phyloP scores from a whole-genome alignment of 192 early-diverging fungal species.

The Rhizophagus prolifer region DNA sequence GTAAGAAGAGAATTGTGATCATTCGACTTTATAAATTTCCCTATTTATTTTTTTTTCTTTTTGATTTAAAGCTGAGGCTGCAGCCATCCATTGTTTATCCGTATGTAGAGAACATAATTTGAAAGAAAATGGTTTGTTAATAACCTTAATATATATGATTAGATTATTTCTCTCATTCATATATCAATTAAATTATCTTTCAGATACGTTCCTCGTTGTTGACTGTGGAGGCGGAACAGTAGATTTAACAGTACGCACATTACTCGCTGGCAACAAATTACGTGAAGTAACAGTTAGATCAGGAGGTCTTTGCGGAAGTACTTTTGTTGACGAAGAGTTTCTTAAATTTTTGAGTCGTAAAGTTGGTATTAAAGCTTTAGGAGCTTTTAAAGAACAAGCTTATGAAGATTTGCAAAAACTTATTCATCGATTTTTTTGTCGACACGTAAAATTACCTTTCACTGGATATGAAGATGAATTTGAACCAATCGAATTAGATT shows the following conservation, averaged over 20 bases:
- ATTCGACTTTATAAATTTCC: neutral
- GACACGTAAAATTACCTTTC: neutral
- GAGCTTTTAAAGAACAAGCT: neutral
- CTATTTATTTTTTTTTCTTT: neutral
- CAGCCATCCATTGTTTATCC: neutral
- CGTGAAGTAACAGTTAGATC: neutral
- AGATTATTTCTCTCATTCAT: neutral
- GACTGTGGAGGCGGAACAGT: constrained; percentile 29
- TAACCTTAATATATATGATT: neutral
- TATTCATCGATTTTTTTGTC: constrained; percentile 5
- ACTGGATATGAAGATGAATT: neutral
- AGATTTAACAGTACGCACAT: constrained; percentile 32
- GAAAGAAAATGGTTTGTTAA: neutral
- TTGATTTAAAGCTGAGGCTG: constrained; percentile 1
- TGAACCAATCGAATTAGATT: neutral
- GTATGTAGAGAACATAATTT: neutral
- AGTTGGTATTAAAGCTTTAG: neutral
- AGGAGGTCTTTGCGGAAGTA: neutral
- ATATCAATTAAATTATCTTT: neutral
- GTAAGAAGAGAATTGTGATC: constrained; percentile 7
- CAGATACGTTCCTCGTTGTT: constrained; percentile 9
- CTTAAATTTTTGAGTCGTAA: neutral
- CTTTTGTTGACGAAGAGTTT: constrained; percentile 1
- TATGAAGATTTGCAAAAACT: neutral
- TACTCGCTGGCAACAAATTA: neutral